phyloP scores from a whole-genome alignment of 306 rosid species.

The Trichosanthes truncata region DNA sequence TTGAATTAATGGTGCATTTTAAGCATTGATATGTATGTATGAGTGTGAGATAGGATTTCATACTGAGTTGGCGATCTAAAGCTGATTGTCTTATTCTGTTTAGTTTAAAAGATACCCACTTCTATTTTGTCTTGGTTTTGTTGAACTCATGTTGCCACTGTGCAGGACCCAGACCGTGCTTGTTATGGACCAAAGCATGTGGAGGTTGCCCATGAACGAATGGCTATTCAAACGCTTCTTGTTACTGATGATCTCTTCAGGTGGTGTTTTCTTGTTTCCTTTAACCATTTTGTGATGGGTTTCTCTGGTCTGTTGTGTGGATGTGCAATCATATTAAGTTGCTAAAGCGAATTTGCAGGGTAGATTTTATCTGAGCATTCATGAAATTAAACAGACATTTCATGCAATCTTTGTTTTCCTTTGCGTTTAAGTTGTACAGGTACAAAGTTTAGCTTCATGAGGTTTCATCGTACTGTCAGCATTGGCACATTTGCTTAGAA shows the following conservation, averaged over 20 bases:
- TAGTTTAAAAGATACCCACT: neutral
- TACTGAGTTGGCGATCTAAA: neutral
- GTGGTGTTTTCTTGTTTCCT: slow-evolving; percentile 25
- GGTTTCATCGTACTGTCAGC: neutral
- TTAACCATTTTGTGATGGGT: neutral
- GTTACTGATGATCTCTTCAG: slow-evolving; percentile 88
- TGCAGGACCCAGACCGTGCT: slow-evolving; percentile 78
- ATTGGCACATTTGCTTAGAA: neutral
- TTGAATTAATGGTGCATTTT: neutral
- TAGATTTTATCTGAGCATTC: neutral
- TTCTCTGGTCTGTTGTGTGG: neutral
- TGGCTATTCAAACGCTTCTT: slow-evolving; percentile 84
- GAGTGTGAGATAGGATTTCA: neutral
- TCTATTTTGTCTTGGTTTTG: neutral
- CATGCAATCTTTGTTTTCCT: neutral
- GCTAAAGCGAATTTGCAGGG: neutral
- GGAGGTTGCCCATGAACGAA: slow-evolving; percentile 90
- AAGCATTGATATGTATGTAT: neutral
- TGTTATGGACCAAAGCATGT: slow-evolving; percentile 94
- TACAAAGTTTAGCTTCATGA: neutral
- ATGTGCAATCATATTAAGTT: neutral
- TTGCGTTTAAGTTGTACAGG: neutral
- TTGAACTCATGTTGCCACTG: slow-evolving; percentile 5
- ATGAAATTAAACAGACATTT: neutral
- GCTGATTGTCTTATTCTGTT: neutral